These are phyloP conservation scores for Fusarium musae DNA, from an alignment of 2,329 filamentous ascomycete species.

Conservation along the genomic window DNA sequence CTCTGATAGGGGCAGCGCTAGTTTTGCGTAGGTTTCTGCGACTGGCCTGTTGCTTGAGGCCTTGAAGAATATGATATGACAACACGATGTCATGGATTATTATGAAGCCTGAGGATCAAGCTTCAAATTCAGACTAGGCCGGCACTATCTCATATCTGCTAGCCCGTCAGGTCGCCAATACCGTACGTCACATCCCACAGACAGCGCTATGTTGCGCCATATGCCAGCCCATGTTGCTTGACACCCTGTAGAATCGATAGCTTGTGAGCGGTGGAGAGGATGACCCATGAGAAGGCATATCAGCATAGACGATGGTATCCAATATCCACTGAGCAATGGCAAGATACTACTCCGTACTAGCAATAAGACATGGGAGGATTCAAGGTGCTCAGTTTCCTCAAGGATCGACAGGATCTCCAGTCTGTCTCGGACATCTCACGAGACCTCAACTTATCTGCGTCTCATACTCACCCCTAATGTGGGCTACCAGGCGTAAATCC, in stretches of 20 bases:
- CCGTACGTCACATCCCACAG: constrained; percentile 38
- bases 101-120: constrained; percentile 26
- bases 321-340: constrained; percentile 7
- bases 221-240: constrained; percentile 17
- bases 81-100: constrained; percentile 30
- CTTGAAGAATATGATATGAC: constrained; percentile 42
- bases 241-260: constrained; percentile 21
- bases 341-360: neutral
- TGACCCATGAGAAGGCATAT: constrained; percentile 22
- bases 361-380: constrained; percentile 19
- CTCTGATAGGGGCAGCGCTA: constrained; percentile 34
- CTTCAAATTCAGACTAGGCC: constrained; percentile 18
- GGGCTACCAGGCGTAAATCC: constrained; percentile 34
- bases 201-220: constrained; percentile 18
- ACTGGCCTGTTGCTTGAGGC: constrained; percentile 21
- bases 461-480: constrained; percentile 4
- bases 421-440: constrained; percentile 29
- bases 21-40: constrained; percentile 37
- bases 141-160: constrained; percentile 24
- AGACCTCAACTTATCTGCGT: constrained; percentile 29
- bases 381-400: constrained; percentile 27
- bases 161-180: constrained; percentile 11
- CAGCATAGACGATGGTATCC: constrained; percentile 17
- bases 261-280: constrained; percentile 18
- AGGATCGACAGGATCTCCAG: constrained; percentile 24